A percentile compares a stretch with the other conserved stretches of the same genome.
Evolutionary conservation across 2,329 filamentous ascomycete species (phyloP).

Genomic region (Aspergillus thermomutatus): DNA sequence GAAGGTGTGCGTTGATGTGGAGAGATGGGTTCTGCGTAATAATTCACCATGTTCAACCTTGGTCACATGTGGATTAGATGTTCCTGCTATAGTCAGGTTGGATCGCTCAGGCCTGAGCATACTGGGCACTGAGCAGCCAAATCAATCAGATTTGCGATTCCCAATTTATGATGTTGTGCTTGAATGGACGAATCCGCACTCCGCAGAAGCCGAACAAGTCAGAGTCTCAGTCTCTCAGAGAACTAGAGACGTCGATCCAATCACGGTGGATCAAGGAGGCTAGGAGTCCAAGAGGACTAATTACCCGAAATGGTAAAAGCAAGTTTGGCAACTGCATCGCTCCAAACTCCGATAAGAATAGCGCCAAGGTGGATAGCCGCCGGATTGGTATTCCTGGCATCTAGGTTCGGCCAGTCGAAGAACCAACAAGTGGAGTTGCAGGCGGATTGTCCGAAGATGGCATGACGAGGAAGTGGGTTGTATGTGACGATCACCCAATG

Average conservation of each 20-base stretch:
- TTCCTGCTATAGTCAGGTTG: too few relatives aligned
- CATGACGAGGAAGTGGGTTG: constrained; percentile 12
- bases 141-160: too few relatives aligned
- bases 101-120: neutral
- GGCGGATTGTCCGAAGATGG: constrained; percentile 14
- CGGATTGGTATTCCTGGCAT: constrained; percentile 8
- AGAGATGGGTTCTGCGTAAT: neutral
- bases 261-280: neutral
- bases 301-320: constrained; percentile 22
- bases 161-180: neutral
- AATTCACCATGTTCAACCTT: neutral
- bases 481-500: neutral
- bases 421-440: constrained; percentile 3
- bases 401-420: constrained; percentile 12
- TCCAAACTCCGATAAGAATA: constrained; percentile 9
- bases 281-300: constrained; percentile 16
- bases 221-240: neutral
- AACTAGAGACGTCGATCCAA: constrained; percentile 2
- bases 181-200: neutral
- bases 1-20: neutral
- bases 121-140: neutral
- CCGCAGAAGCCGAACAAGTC: neutral
- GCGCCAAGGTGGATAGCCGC: constrained; percentile 1
- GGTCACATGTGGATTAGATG: neutral
- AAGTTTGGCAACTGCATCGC: constrained; percentile 5